Conservation (phyloP, 176 grass and related monocot genomes). For the Triticum dicoccoides region DNA sequence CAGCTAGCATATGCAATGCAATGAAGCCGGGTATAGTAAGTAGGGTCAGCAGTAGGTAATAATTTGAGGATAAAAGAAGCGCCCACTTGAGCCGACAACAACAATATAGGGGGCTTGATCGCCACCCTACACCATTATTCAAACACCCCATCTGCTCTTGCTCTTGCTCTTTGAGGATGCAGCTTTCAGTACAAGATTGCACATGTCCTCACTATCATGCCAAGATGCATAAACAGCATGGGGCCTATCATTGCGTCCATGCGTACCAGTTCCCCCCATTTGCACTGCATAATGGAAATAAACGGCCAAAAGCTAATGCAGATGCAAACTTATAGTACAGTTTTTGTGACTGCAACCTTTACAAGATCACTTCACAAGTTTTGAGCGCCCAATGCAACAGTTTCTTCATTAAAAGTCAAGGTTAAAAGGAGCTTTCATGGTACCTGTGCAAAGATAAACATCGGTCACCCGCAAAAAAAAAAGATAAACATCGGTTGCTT, state of each 20-base stretch:
- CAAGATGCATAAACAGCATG: conserved; percentile 47
- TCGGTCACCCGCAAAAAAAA: no score
- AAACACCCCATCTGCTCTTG: conserved; percentile 38
- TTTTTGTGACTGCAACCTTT: no score
- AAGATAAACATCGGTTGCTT: no score
- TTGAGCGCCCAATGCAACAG: no score
- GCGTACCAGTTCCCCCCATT: conserved; percentile 12
- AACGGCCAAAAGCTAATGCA: background rate
- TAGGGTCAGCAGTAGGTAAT: conserved; percentile 25
- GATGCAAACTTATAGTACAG: background rate
- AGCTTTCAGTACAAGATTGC: conserved; percentile 40
- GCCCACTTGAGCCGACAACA: conserved; percentile 44
- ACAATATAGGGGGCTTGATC: conserved; percentile 53
- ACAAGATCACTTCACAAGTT: no score
- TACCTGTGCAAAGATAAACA: no score
- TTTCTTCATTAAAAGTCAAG: no score
- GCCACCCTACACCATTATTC: conserved; percentile 52
- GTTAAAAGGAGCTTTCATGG: no score
- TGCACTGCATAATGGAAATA: background rate
- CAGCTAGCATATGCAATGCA: background rate
- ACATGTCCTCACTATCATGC: conserved; percentile 38
- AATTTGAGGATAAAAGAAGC: background rate
- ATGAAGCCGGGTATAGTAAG: background rate
- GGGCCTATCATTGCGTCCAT: conserved; percentile 39
- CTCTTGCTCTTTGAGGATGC: background rate